Base-by-base conservation (phyloP, 1,284 basidiomycete species). In the Vanrija humicola region DNA sequence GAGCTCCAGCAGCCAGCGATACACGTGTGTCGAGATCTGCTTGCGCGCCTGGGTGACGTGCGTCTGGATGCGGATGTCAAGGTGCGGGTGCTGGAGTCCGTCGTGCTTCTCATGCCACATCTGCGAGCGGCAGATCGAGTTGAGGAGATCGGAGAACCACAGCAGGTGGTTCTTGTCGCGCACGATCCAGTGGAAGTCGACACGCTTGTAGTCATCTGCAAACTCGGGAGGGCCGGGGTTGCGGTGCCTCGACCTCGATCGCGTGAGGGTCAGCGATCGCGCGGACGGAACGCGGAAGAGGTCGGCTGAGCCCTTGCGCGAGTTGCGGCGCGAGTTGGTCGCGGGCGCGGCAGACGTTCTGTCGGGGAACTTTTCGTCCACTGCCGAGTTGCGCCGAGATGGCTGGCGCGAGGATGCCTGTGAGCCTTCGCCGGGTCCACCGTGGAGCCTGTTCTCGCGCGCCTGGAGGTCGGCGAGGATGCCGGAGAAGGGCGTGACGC, bases 151-250 rank as follows among this genome's bases (percentile, higher is more conserved):
- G 3, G 64, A 59, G 51, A 68, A 68, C 66, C 66, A 68, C 16
- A 38, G 38, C 15, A 68, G 62, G 48, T 65, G 54, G 45, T 61
- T 62, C 46, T 55, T 58, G 48, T 56, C 54, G 10, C 67, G 62
- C n/a, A 64, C 65, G 42, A 65, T 60, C 65, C 67, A 68, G 61
- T 68, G 67, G 49, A 68, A 56, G 52, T 68, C 67, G 7, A 65
- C 58, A 6, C 67, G 63, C 3, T 59, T 55, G 54, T 68, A 68
- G 50, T 68, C 64, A 23, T 38, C 21, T 26, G 46, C 50, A 39
- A 50, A 50, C 43, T 50, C 46, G 1, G 28, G n/a, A 2, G 55
- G 51, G 0, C 38, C 39, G 9, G 21, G 38, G 48, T 57, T 57
- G 8, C 55, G 51, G 28, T 48, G 54, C 18, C 43, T 38, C 28